phyloP scores from a whole-genome alignment of 208 protist species.

The Leishmania amazonensis region DNA sequence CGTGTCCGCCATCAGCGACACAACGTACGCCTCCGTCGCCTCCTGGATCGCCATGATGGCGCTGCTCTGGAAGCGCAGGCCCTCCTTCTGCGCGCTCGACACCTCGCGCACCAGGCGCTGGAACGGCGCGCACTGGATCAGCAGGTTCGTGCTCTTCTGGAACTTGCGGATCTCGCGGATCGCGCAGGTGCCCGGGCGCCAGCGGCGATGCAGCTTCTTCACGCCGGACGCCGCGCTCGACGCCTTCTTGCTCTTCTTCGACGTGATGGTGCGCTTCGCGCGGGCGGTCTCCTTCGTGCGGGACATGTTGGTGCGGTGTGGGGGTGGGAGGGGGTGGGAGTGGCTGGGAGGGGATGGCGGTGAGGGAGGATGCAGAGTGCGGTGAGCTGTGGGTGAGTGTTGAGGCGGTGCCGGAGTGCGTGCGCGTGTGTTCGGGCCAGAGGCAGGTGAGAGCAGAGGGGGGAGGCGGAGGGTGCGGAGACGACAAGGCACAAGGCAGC shows the following conservation, averaged over 20 bases:
- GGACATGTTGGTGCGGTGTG: constrained; percentile 77
- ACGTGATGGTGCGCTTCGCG: constrained; percentile 96
- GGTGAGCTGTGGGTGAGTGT: background rate
- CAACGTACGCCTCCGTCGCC: constrained; percentile 91
- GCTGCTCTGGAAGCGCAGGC: constrained; percentile 87
- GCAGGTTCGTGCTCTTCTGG: constrained; percentile 86
- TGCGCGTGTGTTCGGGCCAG: background rate
- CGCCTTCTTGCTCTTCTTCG: constrained; percentile 97
- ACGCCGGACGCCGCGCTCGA: constrained; percentile 95
- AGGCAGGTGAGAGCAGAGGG: background rate
- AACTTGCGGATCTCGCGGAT: constrained; percentile 26
- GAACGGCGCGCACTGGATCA: constrained; percentile 90
- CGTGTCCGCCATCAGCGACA: constrained; percentile 89
- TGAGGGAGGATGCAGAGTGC: background rate
- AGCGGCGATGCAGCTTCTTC: constrained; percentile 90
- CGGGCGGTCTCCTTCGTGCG: constrained; percentile 98
- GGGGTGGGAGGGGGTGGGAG: background rate
- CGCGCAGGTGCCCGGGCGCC: constrained; percentile 19
- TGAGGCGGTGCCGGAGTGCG: background rate
- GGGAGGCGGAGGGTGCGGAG: background rate
- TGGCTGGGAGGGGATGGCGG: background rate
- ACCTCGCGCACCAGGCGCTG: constrained; percentile 90
- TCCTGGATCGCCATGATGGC: constrained; percentile 90
- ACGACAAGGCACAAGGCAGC: background rate
- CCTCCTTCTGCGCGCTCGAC: constrained; percentile 67